These are phyloP conservation scores for Pinus tabuliformis DNA, from an alignment of 75 land plant species.

Conservation along the genomic window DNA sequence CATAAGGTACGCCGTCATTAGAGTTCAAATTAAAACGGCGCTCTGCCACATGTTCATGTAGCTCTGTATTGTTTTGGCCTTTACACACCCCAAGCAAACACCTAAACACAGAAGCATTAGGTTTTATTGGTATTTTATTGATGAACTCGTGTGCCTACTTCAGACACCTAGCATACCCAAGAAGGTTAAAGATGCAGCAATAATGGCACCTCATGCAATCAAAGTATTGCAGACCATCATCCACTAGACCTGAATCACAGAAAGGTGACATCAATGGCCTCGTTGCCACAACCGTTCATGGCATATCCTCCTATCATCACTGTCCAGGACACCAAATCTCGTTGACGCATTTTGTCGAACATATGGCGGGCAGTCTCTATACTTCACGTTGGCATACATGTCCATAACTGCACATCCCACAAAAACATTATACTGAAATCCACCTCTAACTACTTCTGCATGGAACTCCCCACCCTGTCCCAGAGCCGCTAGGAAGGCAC, in stretches of 20 bases:
- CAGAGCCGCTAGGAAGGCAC: too few species aligned
- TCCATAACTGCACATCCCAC: background rate
- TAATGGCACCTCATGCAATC: background rate
- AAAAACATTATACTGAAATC: too few species aligned
- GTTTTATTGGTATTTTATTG: constrained; percentile 6
- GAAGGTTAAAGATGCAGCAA: background rate
- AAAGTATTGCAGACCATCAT: background rate
- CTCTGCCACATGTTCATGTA: constrained; percentile 7
- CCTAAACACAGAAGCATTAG: constrained; percentile 8
- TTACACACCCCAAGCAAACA: constrained; percentile 18
- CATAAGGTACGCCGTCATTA: background rate
- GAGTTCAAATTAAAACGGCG: background rate
- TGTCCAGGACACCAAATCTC: constrained; percentile 46
- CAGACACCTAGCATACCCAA: background rate
- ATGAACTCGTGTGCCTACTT: background rate
- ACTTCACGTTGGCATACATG: constrained; percentile 10
- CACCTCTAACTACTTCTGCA: too few species aligned
- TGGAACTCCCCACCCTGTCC: too few species aligned
- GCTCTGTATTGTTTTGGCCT: background rate
- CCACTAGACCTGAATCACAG: constrained; percentile 16
- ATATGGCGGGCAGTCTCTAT: background rate
- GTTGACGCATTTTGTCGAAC: constrained; percentile 5
- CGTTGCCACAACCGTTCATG: constrained; percentile 19
- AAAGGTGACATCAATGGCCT: constrained; percentile 27
- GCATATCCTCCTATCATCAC: constrained; percentile 32